A percentile compares a stretch with the other conserved stretches of the same genome.
Conservation (phyloP, 1,139 yeast genomes). For the Diutina ranongensis region DNA sequence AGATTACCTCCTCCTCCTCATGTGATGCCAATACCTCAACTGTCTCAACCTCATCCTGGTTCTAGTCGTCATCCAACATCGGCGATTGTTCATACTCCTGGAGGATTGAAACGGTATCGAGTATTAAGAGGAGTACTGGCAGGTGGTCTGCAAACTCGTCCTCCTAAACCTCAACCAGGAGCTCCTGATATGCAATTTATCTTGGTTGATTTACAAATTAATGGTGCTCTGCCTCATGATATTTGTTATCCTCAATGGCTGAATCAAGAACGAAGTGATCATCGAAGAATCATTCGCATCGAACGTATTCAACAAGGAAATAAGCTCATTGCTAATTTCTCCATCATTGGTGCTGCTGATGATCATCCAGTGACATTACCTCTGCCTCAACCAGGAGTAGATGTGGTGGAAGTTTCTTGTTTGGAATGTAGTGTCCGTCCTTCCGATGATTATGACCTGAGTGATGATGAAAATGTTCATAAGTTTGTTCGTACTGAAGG, state of each 20-base stretch:
- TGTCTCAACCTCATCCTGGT: background rate
- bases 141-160: conserved; percentile 46
- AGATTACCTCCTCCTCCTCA: background rate
- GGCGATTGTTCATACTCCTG: conserved; percentile 1
- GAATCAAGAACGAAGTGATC: conserved; percentile 31
- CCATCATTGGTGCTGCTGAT: conserved; percentile 40
- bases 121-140: conserved; percentile 48
- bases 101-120: conserved; percentile 19
- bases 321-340: conserved; percentile 34
- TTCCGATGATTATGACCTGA: conserved; percentile 22
- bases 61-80: background rate
- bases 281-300: conserved; percentile 45
- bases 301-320: conserved; percentile 42
- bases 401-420: conserved; percentile 50
- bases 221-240: conserved; percentile 34
- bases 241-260: conserved; percentile 43
- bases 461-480: conserved; percentile 7
- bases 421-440: conserved; percentile 15
- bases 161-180: conserved; percentile 34
- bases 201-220: conserved; percentile 35
- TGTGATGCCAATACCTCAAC: background rate
- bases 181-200: conserved; percentile 20
- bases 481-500: conserved; percentile 8
- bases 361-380: conserved; percentile 31
- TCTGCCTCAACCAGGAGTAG: conserved; percentile 27